Evolutionary conservation across 192 early-diverging fungal species (phyloP).

Genomic region (Mortierella alpina): DNA sequence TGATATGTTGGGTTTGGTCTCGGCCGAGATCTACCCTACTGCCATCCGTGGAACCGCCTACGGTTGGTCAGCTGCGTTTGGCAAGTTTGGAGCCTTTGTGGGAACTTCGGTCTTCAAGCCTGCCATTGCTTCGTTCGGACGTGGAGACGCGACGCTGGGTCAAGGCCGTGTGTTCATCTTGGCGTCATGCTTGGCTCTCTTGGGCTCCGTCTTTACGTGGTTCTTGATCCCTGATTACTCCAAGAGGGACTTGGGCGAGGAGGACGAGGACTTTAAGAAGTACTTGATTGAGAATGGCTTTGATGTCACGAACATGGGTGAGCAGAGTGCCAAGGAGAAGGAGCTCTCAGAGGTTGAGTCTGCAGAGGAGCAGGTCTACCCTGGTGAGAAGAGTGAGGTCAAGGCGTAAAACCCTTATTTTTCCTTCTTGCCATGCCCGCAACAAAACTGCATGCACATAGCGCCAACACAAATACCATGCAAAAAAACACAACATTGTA

Average conservation of each 20-base stretch:
- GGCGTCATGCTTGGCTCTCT: slow-evolving; percentile 57
- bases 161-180: slow-evolving; percentile 60
- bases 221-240: slow-evolving; percentile 63
- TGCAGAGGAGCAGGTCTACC: background rate
- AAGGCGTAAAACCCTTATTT: no score
- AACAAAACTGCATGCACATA: no score
- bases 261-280: slow-evolving; percentile 60
- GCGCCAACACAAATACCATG: no score
- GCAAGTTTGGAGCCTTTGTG: slow-evolving; percentile 44
- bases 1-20: slow-evolving; percentile 60
- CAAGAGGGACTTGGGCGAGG: slow-evolving; percentile 54
- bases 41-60: slow-evolving; percentile 63
- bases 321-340: background rate
- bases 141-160: slow-evolving; percentile 42
- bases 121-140: slow-evolving; percentile 43
- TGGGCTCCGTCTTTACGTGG: slow-evolving; percentile 58
- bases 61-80: slow-evolving; percentile 61
- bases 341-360: background rate
- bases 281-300: slow-evolving; percentile 61
- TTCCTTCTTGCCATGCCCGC: no score
- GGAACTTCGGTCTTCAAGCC: slow-evolving; percentile 61
- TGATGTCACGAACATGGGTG: slow-evolving; percentile 38
- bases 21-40: slow-evolving; percentile 64
- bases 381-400: no score
- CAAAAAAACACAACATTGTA: no score